phyloP scores from a whole-genome alignment of 1,284 basidiomycete species.

The Malassezia japonica region DNA sequence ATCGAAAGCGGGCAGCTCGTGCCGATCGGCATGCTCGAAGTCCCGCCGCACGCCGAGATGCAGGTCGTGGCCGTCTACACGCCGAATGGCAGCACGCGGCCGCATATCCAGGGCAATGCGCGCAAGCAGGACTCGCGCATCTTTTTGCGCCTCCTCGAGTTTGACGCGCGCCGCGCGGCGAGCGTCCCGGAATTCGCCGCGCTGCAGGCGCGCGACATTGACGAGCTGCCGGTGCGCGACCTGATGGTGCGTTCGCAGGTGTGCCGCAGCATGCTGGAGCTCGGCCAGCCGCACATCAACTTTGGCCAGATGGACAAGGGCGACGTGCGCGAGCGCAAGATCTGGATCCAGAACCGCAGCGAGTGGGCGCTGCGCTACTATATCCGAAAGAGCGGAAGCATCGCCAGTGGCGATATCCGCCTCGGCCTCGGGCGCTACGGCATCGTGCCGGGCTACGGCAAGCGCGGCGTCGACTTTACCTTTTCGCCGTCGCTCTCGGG shows the following conservation, averaged over 20 bases:
- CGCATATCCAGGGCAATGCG: constrained; percentile 50
- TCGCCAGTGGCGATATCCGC: constrained; percentile 53
- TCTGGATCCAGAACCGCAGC: constrained; percentile 52
- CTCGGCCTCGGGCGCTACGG: constrained; percentile 52
- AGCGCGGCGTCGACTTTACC: constrained; percentile 52
- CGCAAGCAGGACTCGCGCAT: constrained; percentile 53
- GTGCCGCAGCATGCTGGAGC: constrained; percentile 51
- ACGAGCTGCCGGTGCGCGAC: constrained; percentile 53
- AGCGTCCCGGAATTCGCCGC: constrained; percentile 34
- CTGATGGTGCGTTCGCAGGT: constrained; percentile 51
- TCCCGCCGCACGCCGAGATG: constrained; percentile 45
- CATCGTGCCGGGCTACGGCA: constrained; percentile 52
- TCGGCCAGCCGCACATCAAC: constrained; percentile 54
- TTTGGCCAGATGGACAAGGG: constrained; percentile 54
- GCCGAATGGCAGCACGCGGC: constrained; percentile 51
- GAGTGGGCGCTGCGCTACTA: constrained; percentile 51
- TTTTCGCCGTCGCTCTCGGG: constrained; percentile 49
- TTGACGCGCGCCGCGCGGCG: constrained; percentile 40
- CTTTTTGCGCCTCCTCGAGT: constrained; percentile 51
- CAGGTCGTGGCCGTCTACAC: constrained; percentile 52
- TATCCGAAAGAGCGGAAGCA: constrained; percentile 53
- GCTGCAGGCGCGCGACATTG: constrained; percentile 37
- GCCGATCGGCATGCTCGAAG: constrained; percentile 47
- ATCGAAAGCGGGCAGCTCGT: constrained; percentile 49
- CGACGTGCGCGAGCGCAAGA: constrained; percentile 51